These are phyloP conservation scores for Pistacia vera DNA, from an alignment of 345 rosid genomes.

Conservation along the genomic window DNA sequence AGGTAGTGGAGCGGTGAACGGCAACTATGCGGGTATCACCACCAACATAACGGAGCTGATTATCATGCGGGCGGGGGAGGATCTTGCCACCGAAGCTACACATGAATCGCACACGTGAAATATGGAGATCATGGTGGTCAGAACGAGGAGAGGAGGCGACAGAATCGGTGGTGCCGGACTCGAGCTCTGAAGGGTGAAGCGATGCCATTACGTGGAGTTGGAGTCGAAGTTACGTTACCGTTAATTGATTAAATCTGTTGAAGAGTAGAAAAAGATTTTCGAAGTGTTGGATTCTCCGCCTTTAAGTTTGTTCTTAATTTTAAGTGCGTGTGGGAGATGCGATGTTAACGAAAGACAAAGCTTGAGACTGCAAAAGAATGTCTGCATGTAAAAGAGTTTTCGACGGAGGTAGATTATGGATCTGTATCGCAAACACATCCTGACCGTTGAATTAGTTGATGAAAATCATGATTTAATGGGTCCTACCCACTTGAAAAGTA, in stretches of 20 bases:
- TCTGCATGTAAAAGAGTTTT: constrained; percentile 3
- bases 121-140: constrained; percentile 49
- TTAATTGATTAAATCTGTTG: neutral
- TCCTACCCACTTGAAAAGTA: neutral
- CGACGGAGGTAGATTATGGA: neutral
- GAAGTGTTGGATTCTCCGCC: constrained; percentile 7
- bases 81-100: constrained; percentile 97
- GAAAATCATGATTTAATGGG: neutral
- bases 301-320: neutral
- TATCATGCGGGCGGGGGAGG: constrained; percentile 94
- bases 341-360: neutral
- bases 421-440: neutral
- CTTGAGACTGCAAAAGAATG: neutral
- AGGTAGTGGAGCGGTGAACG: constrained; percentile 65
- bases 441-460: neutral
- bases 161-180: constrained; percentile 58
- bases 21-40: constrained; percentile 96
- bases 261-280: neutral
- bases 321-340: neutral
- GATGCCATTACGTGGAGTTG: constrained; percentile 45
- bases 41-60: constrained; percentile 89
- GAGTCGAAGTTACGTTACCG: neutral
- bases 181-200: constrained; percentile 62
- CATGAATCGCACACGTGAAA: constrained; percentile 74
- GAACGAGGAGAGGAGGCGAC: constrained; percentile 79